Conservation (phyloP, 345 rosid genomes). For the Pistacia atlantica region DNA sequence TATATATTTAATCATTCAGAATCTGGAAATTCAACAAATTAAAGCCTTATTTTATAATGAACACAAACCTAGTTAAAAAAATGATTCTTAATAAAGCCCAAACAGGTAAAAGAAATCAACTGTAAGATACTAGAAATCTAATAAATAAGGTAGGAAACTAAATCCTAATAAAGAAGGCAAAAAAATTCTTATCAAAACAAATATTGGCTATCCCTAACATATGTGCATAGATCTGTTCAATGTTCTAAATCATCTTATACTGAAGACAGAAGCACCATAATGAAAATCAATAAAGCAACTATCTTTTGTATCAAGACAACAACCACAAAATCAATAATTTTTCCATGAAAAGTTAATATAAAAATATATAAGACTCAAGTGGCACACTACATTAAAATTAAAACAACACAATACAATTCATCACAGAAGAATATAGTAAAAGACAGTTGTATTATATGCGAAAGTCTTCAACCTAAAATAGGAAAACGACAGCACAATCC, state of each 20-base stretch:
- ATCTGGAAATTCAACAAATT: neutral
- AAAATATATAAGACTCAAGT: neutral
- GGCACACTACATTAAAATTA: neutral
- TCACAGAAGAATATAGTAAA: neutral
- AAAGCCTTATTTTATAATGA: too few relatives aligned
- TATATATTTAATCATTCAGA: neutral
- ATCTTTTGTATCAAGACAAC: neutral
- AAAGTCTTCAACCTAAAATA: conserved; percentile 1
- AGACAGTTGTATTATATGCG: neutral
- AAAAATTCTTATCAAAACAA: too few relatives aligned
- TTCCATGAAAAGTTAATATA: neutral
- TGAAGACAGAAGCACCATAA: neutral
- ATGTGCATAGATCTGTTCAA: neutral
- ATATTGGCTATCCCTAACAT: neutral
- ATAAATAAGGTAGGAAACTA: neutral
- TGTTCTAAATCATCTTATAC: neutral
- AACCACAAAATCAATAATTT: neutral
- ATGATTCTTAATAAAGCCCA: too few relatives aligned
- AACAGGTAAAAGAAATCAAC: too few relatives aligned
- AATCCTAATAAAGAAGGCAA: neutral
- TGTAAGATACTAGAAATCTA: neutral
- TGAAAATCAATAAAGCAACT: neutral
- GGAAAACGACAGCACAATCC: neutral
- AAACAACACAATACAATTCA: neutral
- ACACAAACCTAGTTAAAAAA: too few relatives aligned